These are phyloP conservation scores for Penicillium glabrum DNA, from an alignment of 2,329 filamentous ascomycete species.

Conservation along the genomic window DNA sequence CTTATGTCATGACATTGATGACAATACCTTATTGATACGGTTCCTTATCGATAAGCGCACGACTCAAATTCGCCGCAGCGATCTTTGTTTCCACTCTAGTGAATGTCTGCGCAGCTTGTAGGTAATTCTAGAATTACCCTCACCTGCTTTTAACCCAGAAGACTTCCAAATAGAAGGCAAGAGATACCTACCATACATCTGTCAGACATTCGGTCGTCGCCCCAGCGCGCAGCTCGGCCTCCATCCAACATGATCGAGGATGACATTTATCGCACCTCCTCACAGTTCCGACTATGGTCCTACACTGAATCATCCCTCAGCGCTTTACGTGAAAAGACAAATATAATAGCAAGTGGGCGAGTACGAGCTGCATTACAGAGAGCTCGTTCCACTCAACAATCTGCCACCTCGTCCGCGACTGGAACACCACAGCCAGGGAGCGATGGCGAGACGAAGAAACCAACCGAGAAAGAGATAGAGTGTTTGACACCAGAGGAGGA, in stretches of 20 bases:
- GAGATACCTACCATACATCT: neutral
- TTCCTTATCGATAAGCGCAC: neutral
- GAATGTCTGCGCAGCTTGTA: neutral
- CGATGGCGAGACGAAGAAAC: constrained; percentile 33
- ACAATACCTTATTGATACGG: neutral
- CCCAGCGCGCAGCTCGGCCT: neutral
- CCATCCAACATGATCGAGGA: constrained; percentile 73
- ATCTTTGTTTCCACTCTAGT: neutral
- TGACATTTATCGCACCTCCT: constrained; percentile 83
- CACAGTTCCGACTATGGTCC: constrained; percentile 90
- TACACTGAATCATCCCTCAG: constrained; percentile 74
- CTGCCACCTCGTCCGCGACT: constrained; percentile 31
- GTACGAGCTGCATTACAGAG: constrained; percentile 59
- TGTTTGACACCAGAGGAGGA: constrained; percentile 85
- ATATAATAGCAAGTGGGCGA: constrained; percentile 71
- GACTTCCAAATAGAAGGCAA: neutral
- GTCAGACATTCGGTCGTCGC: neutral
- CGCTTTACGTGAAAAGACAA: constrained; percentile 74
- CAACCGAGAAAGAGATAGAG: constrained; percentile 57
- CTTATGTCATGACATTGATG: neutral
- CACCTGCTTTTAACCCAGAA: neutral
- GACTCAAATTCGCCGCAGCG: neutral
- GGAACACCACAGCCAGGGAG: constrained; percentile 31
- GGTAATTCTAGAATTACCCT: neutral
- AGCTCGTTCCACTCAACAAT: constrained; percentile 37